A percentile compares a stretch with the other conserved stretches of the same genome.
These are phyloP conservation scores for Penicillium maclennaniae DNA, from an alignment of 495 filamentous ascomycete species.

Conservation along the genomic window DNA sequence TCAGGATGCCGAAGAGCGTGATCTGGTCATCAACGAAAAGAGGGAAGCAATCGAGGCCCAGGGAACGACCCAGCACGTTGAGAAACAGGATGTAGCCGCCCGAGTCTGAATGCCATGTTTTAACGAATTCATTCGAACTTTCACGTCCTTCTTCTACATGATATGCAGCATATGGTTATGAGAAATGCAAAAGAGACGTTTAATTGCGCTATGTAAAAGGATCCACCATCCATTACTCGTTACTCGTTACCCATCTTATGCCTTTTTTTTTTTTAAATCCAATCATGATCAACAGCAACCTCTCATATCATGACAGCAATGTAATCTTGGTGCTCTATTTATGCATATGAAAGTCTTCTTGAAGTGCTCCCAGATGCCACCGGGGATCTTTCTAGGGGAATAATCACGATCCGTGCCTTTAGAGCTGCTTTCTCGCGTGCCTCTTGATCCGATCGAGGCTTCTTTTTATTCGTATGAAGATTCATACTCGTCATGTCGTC, in stretches of 20 bases:
- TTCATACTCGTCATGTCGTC: slow-evolving; percentile 26
- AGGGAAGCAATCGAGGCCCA: slow-evolving; percentile 16
- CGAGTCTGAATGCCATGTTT: slow-evolving; percentile 1
- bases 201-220: neutral
- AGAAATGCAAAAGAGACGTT: neutral
- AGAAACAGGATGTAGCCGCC: slow-evolving; percentile 1
- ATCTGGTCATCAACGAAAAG: slow-evolving; percentile 33
- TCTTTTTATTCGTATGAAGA: slow-evolving; percentile 5
- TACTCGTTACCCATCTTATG: neutral
- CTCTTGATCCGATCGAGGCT: neutral
- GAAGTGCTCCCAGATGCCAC: neutral
- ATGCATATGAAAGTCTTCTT: neutral
- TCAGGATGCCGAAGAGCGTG: slow-evolving; percentile 48
- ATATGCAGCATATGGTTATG: neutral
- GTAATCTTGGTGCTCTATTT: neutral
- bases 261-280: neutral
- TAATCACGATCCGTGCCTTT: slow-evolving; percentile 34
- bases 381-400: slow-evolving; percentile 18
- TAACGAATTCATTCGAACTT: neutral
- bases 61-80: slow-evolving; percentile 17
- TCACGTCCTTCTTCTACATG: neutral
- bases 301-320: neutral
- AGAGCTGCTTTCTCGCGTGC: slow-evolving; percentile 18
- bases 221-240: neutral
- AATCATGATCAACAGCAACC: neutral